phyloP scores from a whole-genome alignment of 192 early-diverging fungal genomes.

The Helicostylum pulchrum region DNA sequence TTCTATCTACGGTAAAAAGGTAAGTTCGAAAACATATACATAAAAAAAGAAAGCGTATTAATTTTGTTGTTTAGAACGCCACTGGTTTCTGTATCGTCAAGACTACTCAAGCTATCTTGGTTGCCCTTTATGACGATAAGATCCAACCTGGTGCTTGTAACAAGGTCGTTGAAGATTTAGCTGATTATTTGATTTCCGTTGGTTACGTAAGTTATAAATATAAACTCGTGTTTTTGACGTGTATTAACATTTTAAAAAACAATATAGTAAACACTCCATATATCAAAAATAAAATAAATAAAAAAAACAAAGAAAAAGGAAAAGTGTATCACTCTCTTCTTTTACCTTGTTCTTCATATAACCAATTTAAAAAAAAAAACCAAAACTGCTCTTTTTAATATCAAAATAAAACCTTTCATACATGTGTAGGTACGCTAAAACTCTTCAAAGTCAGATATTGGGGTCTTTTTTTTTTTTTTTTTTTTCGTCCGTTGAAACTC shows the following conservation, averaged over 20 bases:
- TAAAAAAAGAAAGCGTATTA: constrained; percentile 2
- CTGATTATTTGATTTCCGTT: constrained; percentile 72
- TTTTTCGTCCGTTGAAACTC: too few species aligned
- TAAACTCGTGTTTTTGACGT: constrained; percentile 3
- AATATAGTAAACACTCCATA: not conserved
- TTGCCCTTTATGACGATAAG: constrained; percentile 66
- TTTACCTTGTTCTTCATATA: not conserved
- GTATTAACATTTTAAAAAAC: not conserved
- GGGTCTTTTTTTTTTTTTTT: too few species aligned
- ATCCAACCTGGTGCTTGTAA: constrained; percentile 67
- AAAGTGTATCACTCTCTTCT: too few species aligned
- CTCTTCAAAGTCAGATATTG: too few species aligned
- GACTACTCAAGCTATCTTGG: constrained; percentile 75
- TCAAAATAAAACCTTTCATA: not conserved
- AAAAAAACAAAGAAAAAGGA: not conserved
- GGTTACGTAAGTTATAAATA: constrained; percentile 50
- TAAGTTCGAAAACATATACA: constrained; percentile 23
- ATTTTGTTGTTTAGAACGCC: constrained; percentile 46
- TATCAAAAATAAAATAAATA: constrained; percentile 4
- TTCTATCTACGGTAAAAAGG: constrained; percentile 78
- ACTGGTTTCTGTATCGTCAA: constrained; percentile 73
- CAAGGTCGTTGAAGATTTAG: constrained; percentile 69
- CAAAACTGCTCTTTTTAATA: not conserved
- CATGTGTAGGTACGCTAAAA: not conserved
- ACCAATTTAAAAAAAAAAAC: not conserved